A percentile compares a stretch with the other conserved stretches of the same genome.
phyloP scores from a whole-genome alignment of 2,329 filamentous ascomycete genomes.

The Venturia aucupariae region DNA sequence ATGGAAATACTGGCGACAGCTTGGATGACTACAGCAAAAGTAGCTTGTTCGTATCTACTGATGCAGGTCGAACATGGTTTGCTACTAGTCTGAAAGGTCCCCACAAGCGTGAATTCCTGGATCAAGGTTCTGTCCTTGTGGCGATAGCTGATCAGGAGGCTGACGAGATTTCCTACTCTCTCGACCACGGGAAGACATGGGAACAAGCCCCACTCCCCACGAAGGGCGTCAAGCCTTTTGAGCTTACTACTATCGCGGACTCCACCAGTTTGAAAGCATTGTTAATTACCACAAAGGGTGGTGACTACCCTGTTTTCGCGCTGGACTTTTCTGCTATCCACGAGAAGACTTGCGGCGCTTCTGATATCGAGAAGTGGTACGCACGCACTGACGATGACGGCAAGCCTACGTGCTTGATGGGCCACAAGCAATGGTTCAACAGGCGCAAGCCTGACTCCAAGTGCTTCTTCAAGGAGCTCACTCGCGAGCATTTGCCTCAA shows the following conservation, averaged over 20 bases:
- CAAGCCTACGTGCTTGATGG: constrained; percentile 85
- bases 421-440: constrained; percentile 79
- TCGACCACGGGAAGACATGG: constrained; percentile 87
- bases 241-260: constrained; percentile 82
- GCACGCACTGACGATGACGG: constrained; percentile 73
- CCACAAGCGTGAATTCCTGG: constrained; percentile 94
- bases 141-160: constrained; percentile 65
- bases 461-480: constrained; percentile 81
- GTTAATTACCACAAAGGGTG: constrained; percentile 53
- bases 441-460: constrained; percentile 80
- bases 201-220: constrained; percentile 57
- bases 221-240: constrained; percentile 59
- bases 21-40: constrained; percentile 64
- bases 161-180: constrained; percentile 62
- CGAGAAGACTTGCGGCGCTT: constrained; percentile 64
- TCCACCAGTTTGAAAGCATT: constrained; percentile 90
- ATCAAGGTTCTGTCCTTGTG: constrained; percentile 80
- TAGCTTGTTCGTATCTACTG: constrained; percentile 78
- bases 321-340: constrained; percentile 79
- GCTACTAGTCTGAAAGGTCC: constrained; percentile 60
- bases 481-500: constrained; percentile 64
- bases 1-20: constrained; percentile 76
- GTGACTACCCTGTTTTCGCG: constrained; percentile 56
- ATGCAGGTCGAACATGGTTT: constrained; percentile 81
- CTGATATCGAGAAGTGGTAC: constrained; percentile 80